These are phyloP conservation scores for Paecilomyces fulvus DNA, from an alignment of 2,329 filamentous ascomycete species.

Conservation along the genomic window DNA sequence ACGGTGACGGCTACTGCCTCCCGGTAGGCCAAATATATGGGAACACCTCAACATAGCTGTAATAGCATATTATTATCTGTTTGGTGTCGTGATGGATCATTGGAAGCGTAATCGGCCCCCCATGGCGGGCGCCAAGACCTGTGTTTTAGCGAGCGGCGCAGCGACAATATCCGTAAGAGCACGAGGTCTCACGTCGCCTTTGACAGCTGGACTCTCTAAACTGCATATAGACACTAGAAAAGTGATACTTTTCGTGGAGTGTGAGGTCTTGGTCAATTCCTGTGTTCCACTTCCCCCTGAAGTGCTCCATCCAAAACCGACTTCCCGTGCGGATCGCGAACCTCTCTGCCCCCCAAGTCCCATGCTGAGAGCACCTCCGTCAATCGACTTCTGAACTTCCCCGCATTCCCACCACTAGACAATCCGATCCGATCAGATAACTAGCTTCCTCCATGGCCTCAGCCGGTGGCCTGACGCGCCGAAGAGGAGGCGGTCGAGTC, in stretches of 20 bases:
- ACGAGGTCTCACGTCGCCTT: background rate
- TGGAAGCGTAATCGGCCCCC: background rate
- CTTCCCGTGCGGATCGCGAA: background rate
- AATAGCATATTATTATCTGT: conserved; percentile 8
- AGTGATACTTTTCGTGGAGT: background rate
- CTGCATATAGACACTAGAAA: background rate
- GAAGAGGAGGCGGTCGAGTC: conserved; percentile 56
- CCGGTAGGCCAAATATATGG: background rate
- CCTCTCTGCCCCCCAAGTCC: background rate
- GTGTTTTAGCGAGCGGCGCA: background rate
- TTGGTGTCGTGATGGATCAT: conserved; percentile 10
- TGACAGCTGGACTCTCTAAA: background rate
- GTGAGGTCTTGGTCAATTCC: background rate
- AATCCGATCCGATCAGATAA: conserved; percentile 9
- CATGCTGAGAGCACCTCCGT: background rate
- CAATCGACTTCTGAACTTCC: conserved; percentile 6
- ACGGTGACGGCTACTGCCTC: background rate
- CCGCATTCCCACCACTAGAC: conserved; percentile 5
- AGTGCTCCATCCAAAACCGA: background rate
- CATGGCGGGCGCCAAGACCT: background rate
- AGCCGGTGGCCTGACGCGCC: conserved; percentile 63
- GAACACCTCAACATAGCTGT: background rate
- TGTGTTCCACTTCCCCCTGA: background rate
- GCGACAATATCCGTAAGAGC: background rate
- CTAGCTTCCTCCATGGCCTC: conserved; percentile 47